Percentiles rank a stretch among this genome's conserved stretches.
These are phyloP conservation scores for Tuber microsphaerosporum DNA, from an alignment of 495 filamentous ascomycete genomes.

Conservation along the genomic window DNA sequence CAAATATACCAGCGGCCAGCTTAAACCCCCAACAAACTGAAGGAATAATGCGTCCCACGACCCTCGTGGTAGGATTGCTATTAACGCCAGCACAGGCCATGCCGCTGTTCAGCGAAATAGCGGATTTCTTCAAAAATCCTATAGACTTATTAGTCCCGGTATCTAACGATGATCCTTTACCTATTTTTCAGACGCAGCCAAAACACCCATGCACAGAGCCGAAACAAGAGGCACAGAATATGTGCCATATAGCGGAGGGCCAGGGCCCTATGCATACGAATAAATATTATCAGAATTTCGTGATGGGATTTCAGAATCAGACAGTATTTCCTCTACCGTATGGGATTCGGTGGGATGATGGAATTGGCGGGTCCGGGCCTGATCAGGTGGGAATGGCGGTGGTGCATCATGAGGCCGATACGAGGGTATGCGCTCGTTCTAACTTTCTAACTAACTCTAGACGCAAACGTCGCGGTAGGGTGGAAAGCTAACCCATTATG, in stretches of 20 bases:
- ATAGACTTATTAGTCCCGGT: neutral
- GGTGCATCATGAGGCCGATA: neutral
- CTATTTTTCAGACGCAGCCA: neutral
- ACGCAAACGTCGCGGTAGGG: neutral
- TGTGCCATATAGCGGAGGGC: neutral
- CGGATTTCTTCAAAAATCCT: neutral
- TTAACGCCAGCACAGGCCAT: neutral
- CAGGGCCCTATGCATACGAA: slow-evolving; percentile 14
- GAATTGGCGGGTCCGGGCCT: neutral
- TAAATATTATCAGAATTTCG: slow-evolving; percentile 75
- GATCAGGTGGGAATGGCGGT: slow-evolving; percentile 4
- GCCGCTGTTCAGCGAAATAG: neutral
- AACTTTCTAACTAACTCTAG: neutral
- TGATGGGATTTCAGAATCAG: slow-evolving; percentile 63
- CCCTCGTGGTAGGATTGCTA: neutral
- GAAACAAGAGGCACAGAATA: neutral
- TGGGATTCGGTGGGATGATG: slow-evolving; percentile 57
- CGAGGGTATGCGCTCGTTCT: neutral
- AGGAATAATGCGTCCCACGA: neutral
- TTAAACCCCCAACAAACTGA: neutral
- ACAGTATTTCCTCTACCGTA: slow-evolving; percentile 78
- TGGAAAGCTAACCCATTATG: neutral
- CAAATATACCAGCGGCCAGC: neutral
- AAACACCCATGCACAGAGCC: slow-evolving; percentile 1
- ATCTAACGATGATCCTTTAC: neutral